Evolutionary conservation across 2,329 filamentous ascomycete species (phyloP), one percentile per base, ranked within the genome.

Genomic region (Endoconidiophora laricicola): DNA sequence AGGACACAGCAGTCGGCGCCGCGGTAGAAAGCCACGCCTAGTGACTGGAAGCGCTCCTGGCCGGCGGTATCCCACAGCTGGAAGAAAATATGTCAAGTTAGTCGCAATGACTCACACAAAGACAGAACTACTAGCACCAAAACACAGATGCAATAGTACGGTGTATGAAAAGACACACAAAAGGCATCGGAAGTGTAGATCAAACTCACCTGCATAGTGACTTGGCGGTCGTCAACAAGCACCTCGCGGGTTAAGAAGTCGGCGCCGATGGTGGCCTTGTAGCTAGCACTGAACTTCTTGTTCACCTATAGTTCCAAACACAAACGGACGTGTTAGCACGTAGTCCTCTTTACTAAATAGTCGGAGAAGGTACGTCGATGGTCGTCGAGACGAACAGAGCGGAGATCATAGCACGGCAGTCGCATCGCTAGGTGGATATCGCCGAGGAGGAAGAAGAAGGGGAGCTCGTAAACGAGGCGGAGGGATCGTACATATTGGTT

Each of bases 261-360:
- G 65, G 91, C 91, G 58, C 91, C 91, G 65, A 98, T 98, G 43
- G 91, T 98, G 54, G 91, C 91, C 72, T 98, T 98, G 79, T 98
- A 98, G 72, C 88, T 95, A 58, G 88, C 90, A 65, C 88, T 95
- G 73, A 98, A 98, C 67, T 98, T 96, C 73, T 98, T 98, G 75
- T 98, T 98, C 77, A 98, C 90, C 90, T 96, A 58, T 58, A 53
- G 16, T n/a, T 20, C 10, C 43, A 29, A 24, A 33, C 29, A 12
- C 7, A 33, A 33, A 33, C 29, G 12, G 29, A 18, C 16, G 29
- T 33, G 29, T 33, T 10, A 33, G 29, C 7, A 3, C 4, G 29
- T 33, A 33, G 29, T 26, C 4, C 7, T 33, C 29, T 4, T 33
- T 24, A 48, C 29, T 24, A 29, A 12, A 16, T 3, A 5, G 41